These are phyloP conservation scores for Cantharellus anzutake DNA, from an alignment of 768 basidiomycete genomes.

Conservation along the genomic window DNA sequence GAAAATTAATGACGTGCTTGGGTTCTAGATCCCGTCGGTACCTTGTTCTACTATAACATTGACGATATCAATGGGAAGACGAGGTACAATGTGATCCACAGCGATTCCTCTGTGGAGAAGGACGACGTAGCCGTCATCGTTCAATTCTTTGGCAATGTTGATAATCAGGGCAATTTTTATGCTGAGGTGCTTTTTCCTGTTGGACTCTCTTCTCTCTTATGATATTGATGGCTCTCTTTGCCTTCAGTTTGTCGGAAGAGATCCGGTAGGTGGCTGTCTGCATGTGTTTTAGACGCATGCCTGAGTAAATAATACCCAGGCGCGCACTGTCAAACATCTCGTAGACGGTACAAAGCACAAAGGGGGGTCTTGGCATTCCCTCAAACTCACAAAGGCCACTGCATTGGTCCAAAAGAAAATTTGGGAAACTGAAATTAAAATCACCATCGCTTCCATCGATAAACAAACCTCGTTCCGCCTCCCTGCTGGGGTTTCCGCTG, in stretches of 20 bases:
- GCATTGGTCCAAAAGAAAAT: not conserved
- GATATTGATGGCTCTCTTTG: not conserved
- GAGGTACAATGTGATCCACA: not conserved
- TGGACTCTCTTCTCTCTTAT: not conserved
- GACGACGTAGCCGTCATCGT: not conserved
- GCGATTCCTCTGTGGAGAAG: not conserved
- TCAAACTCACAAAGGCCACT: not conserved
- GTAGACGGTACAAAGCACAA: not conserved
- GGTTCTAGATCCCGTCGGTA: not conserved
- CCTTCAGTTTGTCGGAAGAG: not conserved
- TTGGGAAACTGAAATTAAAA: not conserved
- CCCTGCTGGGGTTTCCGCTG: not conserved
- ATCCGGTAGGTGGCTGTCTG: not conserved
- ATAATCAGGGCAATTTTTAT: not conserved
- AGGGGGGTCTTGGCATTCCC: not conserved
- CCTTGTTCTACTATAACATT: not conserved
- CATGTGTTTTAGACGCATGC: too few relatives aligned
- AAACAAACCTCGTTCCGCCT: not conserved
- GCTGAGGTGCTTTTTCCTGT: not conserved
- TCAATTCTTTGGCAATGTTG: not conserved
- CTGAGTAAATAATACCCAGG: too few relatives aligned
- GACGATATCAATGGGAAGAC: not conserved
- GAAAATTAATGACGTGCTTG: not conserved
- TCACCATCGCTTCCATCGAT: not conserved
- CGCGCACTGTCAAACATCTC: too few relatives aligned